Evolutionary conservation across 2,329 filamentous ascomycete genomes (phyloP).

Genomic region (Chaetomium olivaceum): DNA sequence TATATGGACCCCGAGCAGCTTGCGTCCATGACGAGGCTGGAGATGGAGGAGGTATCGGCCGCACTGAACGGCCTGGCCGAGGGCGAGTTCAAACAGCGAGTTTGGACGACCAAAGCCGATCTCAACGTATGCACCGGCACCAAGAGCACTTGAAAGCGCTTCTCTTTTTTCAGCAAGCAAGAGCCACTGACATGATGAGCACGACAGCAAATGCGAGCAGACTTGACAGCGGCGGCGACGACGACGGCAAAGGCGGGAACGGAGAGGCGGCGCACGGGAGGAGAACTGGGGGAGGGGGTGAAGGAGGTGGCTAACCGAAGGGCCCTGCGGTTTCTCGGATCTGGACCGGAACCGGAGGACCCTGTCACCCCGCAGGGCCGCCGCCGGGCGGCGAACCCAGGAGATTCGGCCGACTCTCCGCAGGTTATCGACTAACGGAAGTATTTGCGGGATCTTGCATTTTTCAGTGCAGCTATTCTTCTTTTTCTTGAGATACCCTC

Average conservation of each 20-base stretch:
- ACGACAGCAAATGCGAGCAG: slow-evolving; percentile 11
- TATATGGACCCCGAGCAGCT: slow-evolving; percentile 23
- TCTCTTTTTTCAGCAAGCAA: background rate
- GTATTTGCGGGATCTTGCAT: slow-evolving; percentile 2
- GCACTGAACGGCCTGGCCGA: slow-evolving; percentile 19
- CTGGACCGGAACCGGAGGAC: slow-evolving; percentile 11
- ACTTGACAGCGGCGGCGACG: background rate
- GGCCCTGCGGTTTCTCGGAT: slow-evolving; percentile 9
- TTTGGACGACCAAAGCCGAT: slow-evolving; percentile 23
- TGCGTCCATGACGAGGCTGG: slow-evolving; percentile 17
- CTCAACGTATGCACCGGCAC: slow-evolving; percentile 28
- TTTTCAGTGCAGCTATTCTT: slow-evolving; percentile 15
- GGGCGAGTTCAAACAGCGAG: slow-evolving; percentile 21
- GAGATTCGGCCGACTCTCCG: slow-evolving; percentile 30
- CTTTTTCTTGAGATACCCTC: slow-evolving; percentile 24
- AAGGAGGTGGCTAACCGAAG: slow-evolving; percentile 11
- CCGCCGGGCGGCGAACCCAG: slow-evolving; percentile 17
- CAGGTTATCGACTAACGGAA: slow-evolving; percentile 28
- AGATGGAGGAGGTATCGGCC: slow-evolving; percentile 21
- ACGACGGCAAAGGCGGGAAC: background rate
- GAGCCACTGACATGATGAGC: slow-evolving; percentile 15
- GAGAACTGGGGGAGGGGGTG: background rate
- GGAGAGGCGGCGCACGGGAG: slow-evolving; percentile 2
- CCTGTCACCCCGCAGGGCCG: slow-evolving; percentile 12
- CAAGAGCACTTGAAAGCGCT: slow-evolving; percentile 1